Evolutionary conservation across 495 filamentous ascomycete species (phyloP).

Genomic region (Aspergillus haitiensis): DNA sequence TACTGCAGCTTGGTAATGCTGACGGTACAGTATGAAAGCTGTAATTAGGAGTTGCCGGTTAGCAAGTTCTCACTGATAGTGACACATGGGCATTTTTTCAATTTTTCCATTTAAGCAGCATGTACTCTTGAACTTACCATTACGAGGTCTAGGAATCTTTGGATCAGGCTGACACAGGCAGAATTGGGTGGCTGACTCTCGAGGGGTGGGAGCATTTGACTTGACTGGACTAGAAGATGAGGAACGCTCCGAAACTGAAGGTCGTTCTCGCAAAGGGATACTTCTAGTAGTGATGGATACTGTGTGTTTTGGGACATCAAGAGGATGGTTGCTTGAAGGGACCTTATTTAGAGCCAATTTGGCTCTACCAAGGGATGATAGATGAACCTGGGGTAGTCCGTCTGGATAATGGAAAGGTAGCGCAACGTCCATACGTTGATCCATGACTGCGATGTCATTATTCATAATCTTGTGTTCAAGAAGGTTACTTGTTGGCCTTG

Average conservation of each 20-base stretch:
- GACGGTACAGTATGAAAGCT: conserved; percentile 98
- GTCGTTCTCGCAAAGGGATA: conserved; percentile 31
- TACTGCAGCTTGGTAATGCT: conserved; percentile 83
- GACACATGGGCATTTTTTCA: neutral
- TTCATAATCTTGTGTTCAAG: conserved; percentile 56
- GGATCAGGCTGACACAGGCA: conserved; percentile 93
- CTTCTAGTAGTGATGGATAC: conserved; percentile 21
- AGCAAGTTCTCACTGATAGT: neutral
- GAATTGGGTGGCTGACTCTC: conserved; percentile 55
- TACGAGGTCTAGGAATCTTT: conserved; percentile 90
- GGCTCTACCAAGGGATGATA: conserved; percentile 32
- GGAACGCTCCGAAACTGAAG: conserved; percentile 32
- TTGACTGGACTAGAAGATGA: conserved; percentile 40
- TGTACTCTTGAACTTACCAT: conserved; percentile 65
- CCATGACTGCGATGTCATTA: conserved; percentile 30
- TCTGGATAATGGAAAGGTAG: conserved; percentile 30
- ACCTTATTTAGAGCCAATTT: conserved; percentile 27
- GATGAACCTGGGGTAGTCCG: conserved; percentile 32
- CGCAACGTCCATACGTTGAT: conserved; percentile 18
- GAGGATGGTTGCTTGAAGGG: conserved; percentile 14
- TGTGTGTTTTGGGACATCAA: conserved; percentile 19
- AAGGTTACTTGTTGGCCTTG: conserved; percentile 42
- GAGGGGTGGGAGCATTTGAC: conserved; percentile 22
- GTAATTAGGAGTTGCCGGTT: conserved; percentile 3
- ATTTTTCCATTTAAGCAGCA: neutral